Conservation (phyloP, 176 grass and related monocot species). For the Metroxylon sagu region DNA sequence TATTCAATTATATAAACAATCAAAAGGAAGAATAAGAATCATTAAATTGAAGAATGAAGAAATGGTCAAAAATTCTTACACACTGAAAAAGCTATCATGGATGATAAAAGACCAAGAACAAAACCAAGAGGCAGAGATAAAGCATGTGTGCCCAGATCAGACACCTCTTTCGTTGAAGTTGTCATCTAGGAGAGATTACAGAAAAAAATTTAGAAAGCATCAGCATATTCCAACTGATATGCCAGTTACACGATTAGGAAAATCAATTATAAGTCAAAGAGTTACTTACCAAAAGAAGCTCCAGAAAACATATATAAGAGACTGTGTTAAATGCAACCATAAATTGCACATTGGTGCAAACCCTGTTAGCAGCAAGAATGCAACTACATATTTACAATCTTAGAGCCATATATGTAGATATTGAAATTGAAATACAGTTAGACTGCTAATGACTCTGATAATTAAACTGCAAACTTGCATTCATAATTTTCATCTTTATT, state of each 20-base stretch:
- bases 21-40: too few relatives aligned
- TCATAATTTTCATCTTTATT: too few relatives aligned
- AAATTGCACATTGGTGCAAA: conserved; percentile 88
- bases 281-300: conserved; percentile 82
- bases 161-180: conserved; percentile 40
- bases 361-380: conserved; percentile 46
- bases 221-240: not conserved
- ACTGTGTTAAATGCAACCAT: conserved; percentile 96
- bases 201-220: not conserved
- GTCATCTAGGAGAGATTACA: conserved; percentile 7
- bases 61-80: conserved; percentile 27
- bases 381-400: too few relatives aligned
- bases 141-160: conserved; percentile 41
- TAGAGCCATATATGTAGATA: too few relatives aligned
- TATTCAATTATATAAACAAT: too few relatives aligned
- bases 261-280: not conserved
- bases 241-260: conserved; percentile 1
- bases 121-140: conserved; percentile 88
- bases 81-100: conserved; percentile 85
- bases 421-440: too few relatives aligned
- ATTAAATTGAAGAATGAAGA: too few relatives aligned
- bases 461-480: too few relatives aligned
- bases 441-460: too few relatives aligned
- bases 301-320: conserved; percentile 96
- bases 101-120: conserved; percentile 81